A percentile compares a stretch with the other conserved stretches of the same genome.
Conservation (phyloP, 805 yeast species). For the Kodamaea restingae region DNA sequence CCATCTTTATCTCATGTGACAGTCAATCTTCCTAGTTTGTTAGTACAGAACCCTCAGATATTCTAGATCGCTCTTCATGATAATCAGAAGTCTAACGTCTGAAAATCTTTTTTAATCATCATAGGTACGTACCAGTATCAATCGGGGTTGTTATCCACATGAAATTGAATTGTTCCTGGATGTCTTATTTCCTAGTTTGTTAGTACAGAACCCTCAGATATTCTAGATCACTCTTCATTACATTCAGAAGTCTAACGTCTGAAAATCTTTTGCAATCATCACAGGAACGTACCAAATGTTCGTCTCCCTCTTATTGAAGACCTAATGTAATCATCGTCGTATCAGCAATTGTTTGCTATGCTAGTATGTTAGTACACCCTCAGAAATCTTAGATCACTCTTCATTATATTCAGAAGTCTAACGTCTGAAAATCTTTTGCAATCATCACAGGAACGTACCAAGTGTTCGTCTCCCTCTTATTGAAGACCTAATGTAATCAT, state of each 20-base stretch:
- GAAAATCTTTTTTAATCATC: conserved; percentile 33
- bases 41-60: conserved; percentile 17
- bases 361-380: conserved; percentile 2
- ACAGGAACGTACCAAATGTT: conserved; percentile 11
- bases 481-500: no score
- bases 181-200: no score
- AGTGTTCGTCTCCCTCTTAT: neutral
- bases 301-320: neutral
- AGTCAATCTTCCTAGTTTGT: neutral
- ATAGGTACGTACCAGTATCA: conserved; percentile 10
- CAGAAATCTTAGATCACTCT: conserved; percentile 32
- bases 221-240: conserved; percentile 33
- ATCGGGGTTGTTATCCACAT: no score
- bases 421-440: conserved; percentile 34
- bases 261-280: conserved; percentile 33
- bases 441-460: conserved; percentile 26
- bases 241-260: conserved; percentile 43
- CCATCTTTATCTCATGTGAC: no score
- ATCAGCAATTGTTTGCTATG: no score
- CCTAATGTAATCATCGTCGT: no score
- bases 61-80: conserved; percentile 33
- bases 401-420: conserved; percentile 39
- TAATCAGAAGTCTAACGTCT: conserved; percentile 43
- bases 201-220: conserved; percentile 5
- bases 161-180: no score